phyloP scores from a whole-genome alignment of 2,329 filamentous ascomycete species.

The Diaporthe sp. region DNA sequence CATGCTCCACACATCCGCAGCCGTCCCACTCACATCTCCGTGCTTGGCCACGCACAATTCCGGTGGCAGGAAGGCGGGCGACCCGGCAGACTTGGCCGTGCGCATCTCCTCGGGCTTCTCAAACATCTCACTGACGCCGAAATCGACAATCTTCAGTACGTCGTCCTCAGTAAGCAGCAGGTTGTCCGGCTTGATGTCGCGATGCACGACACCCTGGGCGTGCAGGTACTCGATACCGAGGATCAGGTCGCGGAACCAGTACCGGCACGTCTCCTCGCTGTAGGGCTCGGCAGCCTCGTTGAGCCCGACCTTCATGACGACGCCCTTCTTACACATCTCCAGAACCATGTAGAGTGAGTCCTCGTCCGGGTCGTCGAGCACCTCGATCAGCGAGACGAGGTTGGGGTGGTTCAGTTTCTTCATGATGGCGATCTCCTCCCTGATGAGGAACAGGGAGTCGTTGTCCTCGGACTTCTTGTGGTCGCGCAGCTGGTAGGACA shows the following conservation, averaged over 20 bases:
- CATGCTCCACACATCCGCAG: conserved; percentile 99
- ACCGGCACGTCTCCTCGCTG: conserved; percentile 82
- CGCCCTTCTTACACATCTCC: conserved; percentile 98
- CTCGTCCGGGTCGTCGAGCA: conserved; percentile 93
- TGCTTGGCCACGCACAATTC: conserved; percentile 91
- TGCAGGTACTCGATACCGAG: conserved; percentile 97
- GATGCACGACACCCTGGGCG: conserved; percentile 92
- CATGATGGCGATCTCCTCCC: conserved; percentile 98
- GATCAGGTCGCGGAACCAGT: conserved; percentile 95
- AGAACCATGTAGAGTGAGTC: conserved; percentile 99
- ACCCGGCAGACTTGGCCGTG: conserved; percentile 92
- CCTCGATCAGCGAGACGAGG: conserved; percentile 92
- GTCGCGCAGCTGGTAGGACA: conserved; percentile 46
- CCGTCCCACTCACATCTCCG: conserved; percentile 87
- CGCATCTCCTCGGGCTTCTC: conserved; percentile 87
- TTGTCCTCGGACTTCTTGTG: conserved; percentile 71
- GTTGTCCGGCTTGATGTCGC: conserved; percentile 98
- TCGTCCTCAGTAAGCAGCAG: conserved; percentile 90
- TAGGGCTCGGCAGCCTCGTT: conserved; percentile 87
- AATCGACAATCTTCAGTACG: conserved; percentile 96
- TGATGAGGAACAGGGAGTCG: conserved; percentile 85
- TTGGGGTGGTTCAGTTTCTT: conserved; percentile 97
- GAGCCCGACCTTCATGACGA: conserved; percentile 96
- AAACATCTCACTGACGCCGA: conserved; percentile 99
- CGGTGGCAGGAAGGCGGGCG: conserved; percentile 92